These are phyloP conservation scores for Fusarium udum DNA, from an alignment of 2,329 filamentous ascomycete genomes.

Conservation along the genomic window DNA sequence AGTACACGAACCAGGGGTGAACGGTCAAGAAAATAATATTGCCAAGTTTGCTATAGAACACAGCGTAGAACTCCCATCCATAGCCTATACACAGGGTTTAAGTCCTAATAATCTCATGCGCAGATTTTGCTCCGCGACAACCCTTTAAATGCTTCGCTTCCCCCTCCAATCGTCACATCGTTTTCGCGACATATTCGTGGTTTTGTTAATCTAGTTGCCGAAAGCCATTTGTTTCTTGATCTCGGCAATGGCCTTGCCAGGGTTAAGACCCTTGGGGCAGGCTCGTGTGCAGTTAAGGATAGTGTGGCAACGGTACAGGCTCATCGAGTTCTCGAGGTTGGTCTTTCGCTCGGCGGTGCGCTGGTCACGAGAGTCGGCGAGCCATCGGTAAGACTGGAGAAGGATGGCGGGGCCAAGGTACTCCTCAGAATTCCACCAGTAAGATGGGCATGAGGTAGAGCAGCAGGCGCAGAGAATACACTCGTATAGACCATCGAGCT, in stretches of 20 bases:
- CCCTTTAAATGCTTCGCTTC: conserved; percentile 33
- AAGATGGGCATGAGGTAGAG: conserved; percentile 98
- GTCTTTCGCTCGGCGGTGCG: conserved; percentile 86
- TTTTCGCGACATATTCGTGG: conserved; percentile 15
- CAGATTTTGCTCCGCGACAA: conserved; percentile 35
- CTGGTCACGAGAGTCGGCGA: conserved; percentile 94
- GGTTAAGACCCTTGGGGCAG: conserved; percentile 98
- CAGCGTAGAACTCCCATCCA: conserved; percentile 41
- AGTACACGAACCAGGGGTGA: conserved; percentile 9
- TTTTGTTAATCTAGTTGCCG: conserved; percentile 40
- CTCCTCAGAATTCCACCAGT: conserved; percentile 99
- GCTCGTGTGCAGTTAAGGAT: conserved; percentile 98
- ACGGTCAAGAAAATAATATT: conserved; percentile 41
- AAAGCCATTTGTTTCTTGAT: conserved; percentile 97
- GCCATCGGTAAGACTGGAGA: conserved; percentile 97
- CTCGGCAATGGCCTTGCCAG: conserved; percentile 92
- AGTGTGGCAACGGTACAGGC: conserved; percentile 97
- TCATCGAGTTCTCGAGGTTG: conserved; percentile 98
- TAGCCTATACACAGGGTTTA: conserved; percentile 44
- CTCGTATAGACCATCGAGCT: conserved; percentile 98
- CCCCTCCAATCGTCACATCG: conserved; percentile 27
- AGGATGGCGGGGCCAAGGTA: conserved; percentile 97
- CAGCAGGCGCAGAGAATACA: conserved; percentile 99
- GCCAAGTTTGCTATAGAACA: conserved; percentile 43
- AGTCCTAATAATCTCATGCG: conserved; percentile 40